Evolutionary conservation across 768 basidiomycete genomes (phyloP), one percentile per base, ranked within the genome.

Genomic region (Panellus pusillus): DNA sequence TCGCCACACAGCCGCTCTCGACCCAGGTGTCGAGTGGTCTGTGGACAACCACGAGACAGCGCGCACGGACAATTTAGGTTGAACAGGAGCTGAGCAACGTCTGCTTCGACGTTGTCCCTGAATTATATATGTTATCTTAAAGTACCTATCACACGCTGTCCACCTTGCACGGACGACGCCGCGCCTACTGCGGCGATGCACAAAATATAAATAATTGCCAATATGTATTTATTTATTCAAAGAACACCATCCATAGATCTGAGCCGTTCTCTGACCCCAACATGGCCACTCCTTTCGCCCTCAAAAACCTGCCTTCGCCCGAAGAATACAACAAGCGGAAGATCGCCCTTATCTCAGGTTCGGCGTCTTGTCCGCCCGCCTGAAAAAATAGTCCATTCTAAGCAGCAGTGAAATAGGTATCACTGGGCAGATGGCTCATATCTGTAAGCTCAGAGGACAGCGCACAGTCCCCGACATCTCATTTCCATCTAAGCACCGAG

Each of bases 371-470:
- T 36, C 11, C 15, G 31, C 19, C 41, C 52, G 49, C 43, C 47
- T 43, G n/a, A n/a, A 58, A 52, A 11, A 55, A 47, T 47, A 55
- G 12, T 52, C 32, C 42, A 43, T 47, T 46, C 52, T 54, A 41
- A 47, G 20, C 46, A 41, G 40, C 50, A 35, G 8, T 35, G 14
- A 35, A 35, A 47, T 35, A 95, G 93, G 94, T 68, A 91, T 97
- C 71, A 95, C 94, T 57, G 94, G 94, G 35, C 94, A 97, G 94
- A 98, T 70, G 94, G 94, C 24, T 96, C 94, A 3, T 98, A 98
- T 70, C 75, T 98, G 85, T 93, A 72, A 69, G 91, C 59, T 20
- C 12, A 17, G n/a, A 28, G 44, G 38, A 45, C 47, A 37, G 19
- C 17, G 46, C 47, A 11, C 15, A 6, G 12, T 47, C 35, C 29